Evolutionary conservation across 139 green algal genomes (phyloP).

Genomic region (Tetradesmus obliquus): DNA sequence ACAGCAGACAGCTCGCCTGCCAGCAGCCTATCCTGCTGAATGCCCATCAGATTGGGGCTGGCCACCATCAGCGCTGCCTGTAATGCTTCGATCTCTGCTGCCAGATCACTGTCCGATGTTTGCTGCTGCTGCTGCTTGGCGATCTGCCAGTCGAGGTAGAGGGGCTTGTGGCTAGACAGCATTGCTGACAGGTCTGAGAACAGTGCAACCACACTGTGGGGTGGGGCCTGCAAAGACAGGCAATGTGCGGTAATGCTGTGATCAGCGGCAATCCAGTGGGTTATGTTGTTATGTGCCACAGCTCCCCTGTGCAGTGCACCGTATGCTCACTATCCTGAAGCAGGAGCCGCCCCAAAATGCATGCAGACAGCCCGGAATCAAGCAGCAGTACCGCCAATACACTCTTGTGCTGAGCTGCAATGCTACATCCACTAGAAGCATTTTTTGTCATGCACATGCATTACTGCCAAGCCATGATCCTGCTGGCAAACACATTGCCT

Average conservation of each 20-base stretch:
- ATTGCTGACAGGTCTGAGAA: conserved; percentile 15
- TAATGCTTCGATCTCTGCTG: not conserved
- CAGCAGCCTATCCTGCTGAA: conserved; percentile 13
- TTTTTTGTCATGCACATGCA: too few relatives aligned
- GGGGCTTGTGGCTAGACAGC: conserved; percentile 7
- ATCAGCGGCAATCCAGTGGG: too few relatives aligned
- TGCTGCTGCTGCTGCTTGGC: not conserved
- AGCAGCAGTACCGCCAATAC: too few relatives aligned
- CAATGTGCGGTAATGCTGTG: not conserved
- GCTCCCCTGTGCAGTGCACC: not conserved
- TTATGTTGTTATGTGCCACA: too few relatives aligned
- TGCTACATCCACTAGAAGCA: not conserved
- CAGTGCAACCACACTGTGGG: not conserved
- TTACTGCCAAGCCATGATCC: not conserved
- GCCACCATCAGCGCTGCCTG: not conserved
- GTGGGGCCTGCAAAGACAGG: not conserved
- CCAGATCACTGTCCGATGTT: not conserved
- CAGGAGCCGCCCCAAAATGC: too few relatives aligned
- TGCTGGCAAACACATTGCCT: too few relatives aligned
- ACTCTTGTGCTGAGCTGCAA: not conserved
- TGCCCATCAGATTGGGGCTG: not conserved
- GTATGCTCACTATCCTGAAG: not conserved
- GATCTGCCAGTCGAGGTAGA: not conserved
- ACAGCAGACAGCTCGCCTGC: conserved; percentile 27
- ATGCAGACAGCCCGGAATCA: too few relatives aligned